These are phyloP conservation scores for Linum usitatissimum DNA, from an alignment of 345 rosid species.

Conservation along the genomic window DNA sequence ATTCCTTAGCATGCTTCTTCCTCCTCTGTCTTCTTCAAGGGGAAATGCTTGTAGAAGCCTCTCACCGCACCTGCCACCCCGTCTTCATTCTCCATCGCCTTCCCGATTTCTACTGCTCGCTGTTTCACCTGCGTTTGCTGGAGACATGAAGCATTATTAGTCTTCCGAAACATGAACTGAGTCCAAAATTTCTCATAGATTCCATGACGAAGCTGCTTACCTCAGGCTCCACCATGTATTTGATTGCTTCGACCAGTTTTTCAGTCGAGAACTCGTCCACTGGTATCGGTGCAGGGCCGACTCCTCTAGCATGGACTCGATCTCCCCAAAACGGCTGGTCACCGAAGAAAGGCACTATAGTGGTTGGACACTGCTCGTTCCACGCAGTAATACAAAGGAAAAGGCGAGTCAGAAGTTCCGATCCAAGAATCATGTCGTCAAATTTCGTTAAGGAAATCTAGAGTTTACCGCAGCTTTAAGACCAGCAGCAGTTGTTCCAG, in stretches of 20 bases:
- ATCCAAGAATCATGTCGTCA: background rate
- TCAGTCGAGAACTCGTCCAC: constrained; percentile 38
- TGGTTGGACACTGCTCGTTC: constrained; percentile 40
- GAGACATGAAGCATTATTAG: background rate
- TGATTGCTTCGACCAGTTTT: constrained; percentile 44
- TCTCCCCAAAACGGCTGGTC: constrained; percentile 65
- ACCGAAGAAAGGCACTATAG: constrained; percentile 50
- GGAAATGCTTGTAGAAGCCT: constrained; percentile 46
- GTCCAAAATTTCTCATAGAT: background rate
- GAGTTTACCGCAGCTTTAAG: constrained; percentile 46
- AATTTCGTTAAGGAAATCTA: constrained; percentile 1
- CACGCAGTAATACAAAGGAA: background rate
- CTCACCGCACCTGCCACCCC: constrained; percentile 45
- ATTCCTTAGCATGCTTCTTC: background rate
- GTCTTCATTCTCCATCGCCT: constrained; percentile 41
- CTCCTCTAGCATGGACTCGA: constrained; percentile 40
- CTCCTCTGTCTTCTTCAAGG: background rate
- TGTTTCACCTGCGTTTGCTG: constrained; percentile 32
- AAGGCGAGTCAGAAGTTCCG: background rate
- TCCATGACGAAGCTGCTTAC: constrained; percentile 11
- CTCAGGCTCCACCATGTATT: constrained; percentile 38
- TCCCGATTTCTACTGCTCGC: constrained; percentile 29
- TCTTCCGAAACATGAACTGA: too few relatives aligned
- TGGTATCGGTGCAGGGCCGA: constrained; percentile 46
- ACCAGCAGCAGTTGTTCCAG: constrained; percentile 58